Evolutionary conservation across 192 early-diverging fungal genomes (phyloP), one percentile per base, ranked within the genome.

Genomic region (Oehlia diaphana): DNA sequence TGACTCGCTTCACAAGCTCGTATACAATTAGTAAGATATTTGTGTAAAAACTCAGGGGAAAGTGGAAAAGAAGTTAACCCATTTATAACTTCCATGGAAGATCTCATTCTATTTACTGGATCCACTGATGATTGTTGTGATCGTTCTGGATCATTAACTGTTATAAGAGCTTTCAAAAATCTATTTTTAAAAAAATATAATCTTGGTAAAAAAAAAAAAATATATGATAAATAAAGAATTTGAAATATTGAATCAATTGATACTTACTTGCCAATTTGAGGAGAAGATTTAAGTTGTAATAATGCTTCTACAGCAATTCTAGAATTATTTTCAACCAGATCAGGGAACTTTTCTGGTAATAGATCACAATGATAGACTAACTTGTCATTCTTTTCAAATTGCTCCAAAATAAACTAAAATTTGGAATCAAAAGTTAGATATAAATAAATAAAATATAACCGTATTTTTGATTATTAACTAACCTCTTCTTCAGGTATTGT

Each of bases 271-370:
- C 74, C 67, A 75, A 86, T 66, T 65, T 84, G 74, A 19, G 58
- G 63, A 23, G 79, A 64, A 12, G 47, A 42, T 37, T 77, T 62
- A 31, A 89, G 79, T 35, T 79, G 72, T 39, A 81, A 62, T 3
- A 89, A 70, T 19, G 78, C 71, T 50, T 84, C 83, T 19, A 78
- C 72, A 8, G 86, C 86, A 21, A 89, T 42, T 12, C 68, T 83
- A 31, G 83, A 84, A 69, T 89, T 89, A 77, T 82, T 84, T 65
- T 89, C 86, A 47, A 87, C 81, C 33, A 89, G 76, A 44, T 82
- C 74, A 16, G 86, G 83, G 26, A 89, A 74, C 33, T 50, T 63
- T 58, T 77, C 80, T 8, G 85, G 74, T 8, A 81, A 62, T n/a
- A 82, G 50, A 44, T 77, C 61, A 65, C 75, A 77, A 50, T 64